Evolutionary conservation across 371 early-diverging fungal species (phyloP).

Genomic region (Rhizopus arrhizus): DNA sequence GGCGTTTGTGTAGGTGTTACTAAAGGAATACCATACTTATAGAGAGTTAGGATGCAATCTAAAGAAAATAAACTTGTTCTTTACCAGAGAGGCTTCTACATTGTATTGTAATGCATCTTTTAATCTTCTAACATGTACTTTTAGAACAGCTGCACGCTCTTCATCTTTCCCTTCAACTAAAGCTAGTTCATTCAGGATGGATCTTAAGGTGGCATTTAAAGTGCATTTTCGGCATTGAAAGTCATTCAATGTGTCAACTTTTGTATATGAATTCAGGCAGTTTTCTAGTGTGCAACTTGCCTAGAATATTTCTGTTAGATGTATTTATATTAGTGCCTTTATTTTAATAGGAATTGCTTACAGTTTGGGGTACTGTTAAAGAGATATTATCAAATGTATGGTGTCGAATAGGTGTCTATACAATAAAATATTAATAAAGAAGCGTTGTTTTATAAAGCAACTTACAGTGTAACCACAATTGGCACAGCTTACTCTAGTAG

Average conservation of each 20-base stretch:
- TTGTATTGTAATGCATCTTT: constrained; percentile 44
- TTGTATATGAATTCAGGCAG: constrained; percentile 67
- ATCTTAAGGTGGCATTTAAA: constrained; percentile 60
- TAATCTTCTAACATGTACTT: constrained; percentile 33
- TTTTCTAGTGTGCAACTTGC: constrained; percentile 65
- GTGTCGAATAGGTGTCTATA: constrained; percentile 76
- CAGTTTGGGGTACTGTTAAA: constrained; percentile 67
- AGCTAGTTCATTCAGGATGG: constrained; percentile 41
- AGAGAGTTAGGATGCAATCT: background rate
- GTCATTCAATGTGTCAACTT: constrained; percentile 73
- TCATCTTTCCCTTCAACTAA: constrained; percentile 13
- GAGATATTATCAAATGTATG: constrained; percentile 84
- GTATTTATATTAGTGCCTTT: background rate
- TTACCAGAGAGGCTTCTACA: constrained; percentile 42
- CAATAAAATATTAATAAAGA: background rate
- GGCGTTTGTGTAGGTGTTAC: constrained; percentile 31
- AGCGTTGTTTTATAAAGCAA: background rate
- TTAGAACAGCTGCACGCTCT: constrained; percentile 19
- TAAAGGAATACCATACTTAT: constrained; percentile 43
- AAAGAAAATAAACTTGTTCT: background rate
- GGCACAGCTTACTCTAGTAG: constrained; percentile 76
- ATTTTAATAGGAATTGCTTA: constrained; percentile 22
- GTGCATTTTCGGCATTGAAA: constrained; percentile 78
- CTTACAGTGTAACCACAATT: constrained; percentile 76
- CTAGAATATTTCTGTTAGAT: constrained; percentile 22